A percentile compares a stretch with the other conserved stretches of the same genome.
Conservation (phyloP, 2,329 filamentous ascomycete genomes). For the Dothistroma pini region DNA sequence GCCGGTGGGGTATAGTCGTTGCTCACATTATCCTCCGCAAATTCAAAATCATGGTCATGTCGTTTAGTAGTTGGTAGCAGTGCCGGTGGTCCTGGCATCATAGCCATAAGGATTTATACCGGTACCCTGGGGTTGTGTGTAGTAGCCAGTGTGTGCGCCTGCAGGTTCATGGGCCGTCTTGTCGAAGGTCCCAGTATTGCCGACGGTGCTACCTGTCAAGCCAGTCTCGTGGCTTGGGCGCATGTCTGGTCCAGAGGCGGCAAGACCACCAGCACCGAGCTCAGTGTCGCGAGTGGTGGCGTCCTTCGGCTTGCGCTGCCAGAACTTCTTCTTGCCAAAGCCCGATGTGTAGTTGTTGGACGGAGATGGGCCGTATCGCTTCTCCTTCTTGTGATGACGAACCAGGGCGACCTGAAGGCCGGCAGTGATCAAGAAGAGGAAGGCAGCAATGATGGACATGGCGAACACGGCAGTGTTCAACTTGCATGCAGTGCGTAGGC, state of each 20-base stretch:
- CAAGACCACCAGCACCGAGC: conserved; percentile 34
- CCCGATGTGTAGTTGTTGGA: conserved; percentile 66
- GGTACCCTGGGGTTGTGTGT: conserved; percentile 44
- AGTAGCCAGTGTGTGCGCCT: conserved; percentile 40
- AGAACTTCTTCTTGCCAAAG: conserved; percentile 42
- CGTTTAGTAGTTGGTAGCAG: conserved; percentile 32
- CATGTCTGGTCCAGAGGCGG: conserved; percentile 34
- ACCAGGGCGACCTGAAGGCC: conserved; percentile 64
- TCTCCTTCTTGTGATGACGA: conserved; percentile 70
- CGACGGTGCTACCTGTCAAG: conserved; percentile 43
- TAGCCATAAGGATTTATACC: conserved; percentile 40
- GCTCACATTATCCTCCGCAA: not conserved
- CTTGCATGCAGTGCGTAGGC: conserved; percentile 62
- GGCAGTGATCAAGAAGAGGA: conserved; percentile 73
- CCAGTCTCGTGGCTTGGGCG: conserved; percentile 50
- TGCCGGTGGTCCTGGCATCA: conserved; percentile 31
- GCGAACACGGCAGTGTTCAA: conserved; percentile 75
- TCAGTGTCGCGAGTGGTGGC: conserved; percentile 42
- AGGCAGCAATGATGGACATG: conserved; percentile 71
- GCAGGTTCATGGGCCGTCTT: conserved; percentile 29
- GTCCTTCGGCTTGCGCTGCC: conserved; percentile 36
- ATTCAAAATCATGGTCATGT: not conserved
- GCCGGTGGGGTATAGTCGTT: not conserved
- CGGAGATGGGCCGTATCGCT: conserved; percentile 64
- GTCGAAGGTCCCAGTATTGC: conserved; percentile 29